Percentiles rank a stretch among this genome's conserved stretches.
phyloP scores from a whole-genome alignment of 805 yeast species.

The Candida yuanshanica region DNA sequence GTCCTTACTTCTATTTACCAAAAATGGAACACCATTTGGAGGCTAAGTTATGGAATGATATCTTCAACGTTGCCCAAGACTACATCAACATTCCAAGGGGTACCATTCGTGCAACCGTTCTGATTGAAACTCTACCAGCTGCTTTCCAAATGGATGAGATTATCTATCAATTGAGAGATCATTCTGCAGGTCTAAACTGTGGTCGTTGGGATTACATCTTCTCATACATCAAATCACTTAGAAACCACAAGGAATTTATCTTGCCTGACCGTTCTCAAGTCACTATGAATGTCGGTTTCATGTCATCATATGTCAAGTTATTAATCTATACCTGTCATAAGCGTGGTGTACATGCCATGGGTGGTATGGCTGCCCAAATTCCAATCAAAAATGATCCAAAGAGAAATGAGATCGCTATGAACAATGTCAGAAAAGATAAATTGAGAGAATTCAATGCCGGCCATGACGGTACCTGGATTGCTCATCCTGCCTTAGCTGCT shows the following conservation, averaged over 20 bases:
- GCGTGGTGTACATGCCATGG: constrained; percentile 81
- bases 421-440: constrained; percentile 68
- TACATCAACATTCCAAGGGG: constrained; percentile 64
- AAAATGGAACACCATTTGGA: constrained; percentile 85
- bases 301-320: constrained; percentile 71
- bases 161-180: constrained; percentile 68
- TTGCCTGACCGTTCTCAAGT: constrained; percentile 78
- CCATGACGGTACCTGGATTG: constrained; percentile 88
- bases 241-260: constrained; percentile 60
- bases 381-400: constrained; percentile 69
- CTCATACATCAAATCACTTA: constrained; percentile 68
- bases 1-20: constrained; percentile 79
- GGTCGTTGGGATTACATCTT: constrained; percentile 90
- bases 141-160: constrained; percentile 87
- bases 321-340: constrained; percentile 70
- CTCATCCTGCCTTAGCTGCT: constrained; percentile 77
- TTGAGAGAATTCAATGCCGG: constrained; percentile 72
- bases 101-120: constrained; percentile 72
- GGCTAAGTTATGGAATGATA: constrained; percentile 79
- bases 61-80: constrained; percentile 73
- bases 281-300: constrained; percentile 76
- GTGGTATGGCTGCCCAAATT: constrained; percentile 88
- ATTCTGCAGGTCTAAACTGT: constrained; percentile 77
- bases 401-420: constrained; percentile 62
- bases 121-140: constrained; percentile 80